Base-by-base conservation (phyloP, 2,329 filamentous ascomycete species). In the Thelonectria blattea region DNA sequence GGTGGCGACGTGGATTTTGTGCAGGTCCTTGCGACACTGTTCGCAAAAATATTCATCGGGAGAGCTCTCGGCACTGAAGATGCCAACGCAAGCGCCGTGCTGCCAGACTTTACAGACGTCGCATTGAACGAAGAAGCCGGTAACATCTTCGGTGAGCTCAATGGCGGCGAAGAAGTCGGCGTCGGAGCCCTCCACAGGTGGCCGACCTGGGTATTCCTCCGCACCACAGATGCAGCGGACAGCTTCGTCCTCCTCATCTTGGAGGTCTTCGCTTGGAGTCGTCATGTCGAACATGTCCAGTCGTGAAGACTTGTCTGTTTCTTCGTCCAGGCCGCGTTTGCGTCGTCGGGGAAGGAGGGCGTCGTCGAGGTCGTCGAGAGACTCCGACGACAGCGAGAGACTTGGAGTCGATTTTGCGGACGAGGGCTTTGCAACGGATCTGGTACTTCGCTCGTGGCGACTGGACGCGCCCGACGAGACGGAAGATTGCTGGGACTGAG, bases 1-100 rank as follows among this genome's bases (percentile, higher is more conserved):
- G 69, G 84, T 83, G 66, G 92, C 91, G 56, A 84, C 87, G 70
- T 88, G 89, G 65, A 97, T 89, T 73, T 88, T 92, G 81, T 99
- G 95, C 53, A 96, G 84, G 74, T 97, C 93, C 74, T 93, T 93
- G 67, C 91, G 89, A 79, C 95, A 99, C 76, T 92, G 86, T 79
- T 99, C 95, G 79, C 95, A 99, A 74, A 95, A 99, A 80, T 99
- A 99, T 76, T 98, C 93, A 56, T 98, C 94, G 10, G 95, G 95
- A 66, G 92, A 94, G 75, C 91, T 89, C 68, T 91, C 90, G 77
- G 97, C 94, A 68, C 95, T 95, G 80, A 96, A 93, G 72, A 99
- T 97, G 62, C 95, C 94, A 61, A 99, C 94, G 73, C 95, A 99
- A 62, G 93, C 94, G 71, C 95, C 95, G 75, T 99, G 95, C 76